Base-by-base conservation (phyloP, 768 basidiomycete genomes). In the Macrolepiota albuminosa region DNA sequence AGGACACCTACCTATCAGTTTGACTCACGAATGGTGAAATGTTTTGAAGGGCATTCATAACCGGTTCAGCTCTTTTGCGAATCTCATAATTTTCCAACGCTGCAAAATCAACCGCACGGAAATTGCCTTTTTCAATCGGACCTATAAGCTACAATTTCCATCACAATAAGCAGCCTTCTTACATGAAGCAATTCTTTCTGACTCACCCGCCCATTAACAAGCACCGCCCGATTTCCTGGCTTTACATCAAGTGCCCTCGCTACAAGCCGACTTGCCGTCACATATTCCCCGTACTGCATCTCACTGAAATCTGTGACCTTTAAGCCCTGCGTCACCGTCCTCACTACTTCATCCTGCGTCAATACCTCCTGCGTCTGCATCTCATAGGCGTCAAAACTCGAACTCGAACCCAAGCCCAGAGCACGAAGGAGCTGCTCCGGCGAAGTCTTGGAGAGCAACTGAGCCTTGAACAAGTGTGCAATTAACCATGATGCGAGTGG, bases 21-120 rank as follows among this genome's bases (percentile, higher is more conserved):
- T 73, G 68, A 33, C 65, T 63, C 7, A 74, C 63, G 33, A 71
- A 67, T n/a, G 78, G 73, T 16, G 77, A 72, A 55, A 89, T 74
- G 2, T 76, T 80, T 55, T 82, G 68, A 34, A 98, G 71, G 0
- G 92, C 89, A 16, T 79, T 77, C 10, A 88, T 70, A 11, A 95
- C 83, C 4, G 91, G 85, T 53, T 81, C 78, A 1, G 86, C 81
- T 48, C 94, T 82, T 67, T 87, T 87, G 16, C 76, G 75, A 47
- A 87, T 71, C 72, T 99, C 97, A 70, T 88, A 95, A 6, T 74
- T 72, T 61, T 87, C 84, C 48, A 98, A 72, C 1, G 83, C 78
- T 49, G 77, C 74, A 68, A 95, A 88, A 69, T 98, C 96, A n/a
- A 80, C 80, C 0, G 83, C 72, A 7, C 72, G 63, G 69, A 98